Evolutionary conservation across 257 asterid species (phyloP), one percentile per base, ranked within the genome.

Genomic region (Solanum etuberosum): DNA sequence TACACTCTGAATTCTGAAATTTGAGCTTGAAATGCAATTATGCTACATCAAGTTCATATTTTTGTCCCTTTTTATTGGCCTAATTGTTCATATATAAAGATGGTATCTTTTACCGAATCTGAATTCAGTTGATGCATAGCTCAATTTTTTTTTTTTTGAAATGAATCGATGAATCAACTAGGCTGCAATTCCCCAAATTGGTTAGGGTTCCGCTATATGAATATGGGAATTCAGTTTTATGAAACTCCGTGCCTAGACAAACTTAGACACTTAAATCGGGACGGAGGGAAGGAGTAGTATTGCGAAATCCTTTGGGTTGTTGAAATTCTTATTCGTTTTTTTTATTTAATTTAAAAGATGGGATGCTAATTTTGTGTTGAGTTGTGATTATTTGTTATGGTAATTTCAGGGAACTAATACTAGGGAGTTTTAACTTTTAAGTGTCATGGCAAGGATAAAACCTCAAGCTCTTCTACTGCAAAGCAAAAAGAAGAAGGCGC

Each of bases 381-480:
- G 7, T 46, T 80, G 59, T 73, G 67, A 46, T 27, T 11, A 15
- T 35, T 38, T 21, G 23, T 83, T 21, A 90, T 91, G 94, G 91
- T 91, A 9, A 77, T 91, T 85, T 70, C 68, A 71, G 87, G 70
- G 51, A 38, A 43, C 32, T 77, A 85, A 8, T 85, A 48, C 32
- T 85, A 18, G 86, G 81, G 61, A 40, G 72, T 48, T 68, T 51
- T 15, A 34, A 40, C 54, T 63, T 68, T 51, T 21, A 40, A 38
- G 43, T 38, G 8, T 86, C 29, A 91, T 92, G 95, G 93, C 93
- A 20, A 88, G 93, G 90, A 92, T 92, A 85, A 92, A 92, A 76
- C 95, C 93, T 67, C 95, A 91, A 89, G 92, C 93, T 68, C 92
- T 92, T 83, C 83, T 92, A 65, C 91, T 87, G 43, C 95, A 91